A percentile compares a stretch with the other conserved stretches of the same genome.
Conservation (phyloP, 768 basidiomycete genomes). For the Crassisporium funariophilum region DNA sequence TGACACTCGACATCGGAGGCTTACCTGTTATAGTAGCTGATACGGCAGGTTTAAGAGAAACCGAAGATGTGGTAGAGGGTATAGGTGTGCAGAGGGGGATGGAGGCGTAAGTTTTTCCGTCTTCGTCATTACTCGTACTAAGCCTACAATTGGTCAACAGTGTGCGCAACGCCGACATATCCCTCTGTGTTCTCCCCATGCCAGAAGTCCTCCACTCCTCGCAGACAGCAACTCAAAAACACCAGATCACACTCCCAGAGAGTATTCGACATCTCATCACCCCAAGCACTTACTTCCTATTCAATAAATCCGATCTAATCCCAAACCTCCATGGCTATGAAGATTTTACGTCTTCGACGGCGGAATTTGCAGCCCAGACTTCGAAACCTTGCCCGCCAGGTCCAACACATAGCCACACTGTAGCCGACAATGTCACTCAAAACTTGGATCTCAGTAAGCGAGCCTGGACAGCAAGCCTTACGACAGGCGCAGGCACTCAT, state of each 20-base stretch:
- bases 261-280: conserved; percentile 51
- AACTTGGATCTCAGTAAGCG: too few species aligned
- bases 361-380: not conserved
- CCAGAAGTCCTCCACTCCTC: conserved; percentile 39
- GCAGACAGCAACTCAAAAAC: conserved; percentile 10
- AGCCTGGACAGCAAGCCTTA: conserved; percentile 67
- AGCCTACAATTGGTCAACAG: conserved; percentile 36
- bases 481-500: conserved; percentile 54
- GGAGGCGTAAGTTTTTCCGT: conserved; percentile 51
- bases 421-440: too few species aligned
- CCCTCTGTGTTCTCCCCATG: conserved; percentile 81
- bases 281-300: conserved; percentile 62
- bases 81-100: conserved; percentile 81
- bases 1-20: conserved; percentile 88
- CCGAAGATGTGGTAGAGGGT: conserved; percentile 70
- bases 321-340: not conserved
- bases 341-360: not conserved
- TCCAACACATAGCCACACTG: not conserved
- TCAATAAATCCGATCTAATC: conserved; percentile 77
- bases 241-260: conserved; percentile 40
- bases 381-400: not conserved
- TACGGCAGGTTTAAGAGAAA: conserved; percentile 80
- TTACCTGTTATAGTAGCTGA: conserved; percentile 81
- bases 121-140: conserved; percentile 1
- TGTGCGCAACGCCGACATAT: conserved; percentile 65